phyloP scores from a whole-genome alignment of 1,139 yeast species.

The Scheffersomyces cryptocercus region DNA sequence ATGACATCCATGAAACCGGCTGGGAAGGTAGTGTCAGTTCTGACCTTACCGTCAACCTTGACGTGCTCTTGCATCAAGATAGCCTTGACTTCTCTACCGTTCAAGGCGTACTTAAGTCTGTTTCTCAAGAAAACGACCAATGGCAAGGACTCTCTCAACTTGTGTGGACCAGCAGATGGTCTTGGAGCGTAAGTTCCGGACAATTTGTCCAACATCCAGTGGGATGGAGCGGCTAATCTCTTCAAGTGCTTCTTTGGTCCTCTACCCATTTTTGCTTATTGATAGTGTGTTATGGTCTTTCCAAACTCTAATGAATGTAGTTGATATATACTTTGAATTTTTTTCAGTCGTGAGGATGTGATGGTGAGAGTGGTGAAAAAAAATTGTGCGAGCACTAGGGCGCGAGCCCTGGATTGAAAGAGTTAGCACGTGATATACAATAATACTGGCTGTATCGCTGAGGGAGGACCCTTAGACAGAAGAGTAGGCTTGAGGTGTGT shows the following conservation, averaged over 20 bases:
- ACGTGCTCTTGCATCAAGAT: constrained; percentile 99
- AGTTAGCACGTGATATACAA: neutral
- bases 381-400: constrained; percentile 1
- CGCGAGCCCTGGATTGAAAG: neutral
- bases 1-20: constrained; percentile 99
- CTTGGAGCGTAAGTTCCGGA: constrained; percentile 99
- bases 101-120: constrained; percentile 99
- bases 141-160: constrained; percentile 98
- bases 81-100: constrained; percentile 99
- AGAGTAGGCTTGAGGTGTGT: too few relatives aligned
- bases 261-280: constrained; percentile 22
- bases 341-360: constrained; percentile 1
- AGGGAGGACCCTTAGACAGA: too few relatives aligned
- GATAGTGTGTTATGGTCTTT: constrained; percentile 3
- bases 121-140: constrained; percentile 97
- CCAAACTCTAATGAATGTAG: neutral
- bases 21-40: constrained; percentile 98
- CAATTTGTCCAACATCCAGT: constrained; percentile 99
- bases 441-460: too few relatives aligned
- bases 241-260: constrained; percentile 78
- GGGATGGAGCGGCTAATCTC: constrained; percentile 99
- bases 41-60: constrained; percentile 98
- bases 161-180: constrained; percentile 99
- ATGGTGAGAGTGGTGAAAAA: neutral
- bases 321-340: neutral